These are phyloP conservation scores for Cystobasidium sp. DNA, from an alignment of 1,284 basidiomycete species.

Conservation along the genomic window DNA sequence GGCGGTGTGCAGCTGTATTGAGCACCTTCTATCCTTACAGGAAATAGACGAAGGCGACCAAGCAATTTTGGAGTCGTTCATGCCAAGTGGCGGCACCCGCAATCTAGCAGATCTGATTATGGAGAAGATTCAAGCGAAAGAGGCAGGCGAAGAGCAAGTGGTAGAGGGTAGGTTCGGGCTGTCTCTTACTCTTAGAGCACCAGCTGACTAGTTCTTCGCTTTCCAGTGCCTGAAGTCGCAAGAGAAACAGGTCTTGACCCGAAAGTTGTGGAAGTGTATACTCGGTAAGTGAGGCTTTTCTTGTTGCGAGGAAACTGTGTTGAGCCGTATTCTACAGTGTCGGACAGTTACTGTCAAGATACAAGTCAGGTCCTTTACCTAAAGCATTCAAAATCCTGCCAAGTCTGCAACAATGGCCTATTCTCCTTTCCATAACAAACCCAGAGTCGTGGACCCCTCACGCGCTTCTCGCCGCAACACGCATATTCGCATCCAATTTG, in stretches of 20 bases:
- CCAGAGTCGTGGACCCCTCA: conserved; percentile 96
- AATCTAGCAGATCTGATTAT: conserved; percentile 96
- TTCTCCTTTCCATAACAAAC: conserved; percentile 87
- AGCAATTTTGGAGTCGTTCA: conserved; percentile 77
- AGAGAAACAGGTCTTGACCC: conserved; percentile 80
- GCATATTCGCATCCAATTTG: conserved; percentile 95
- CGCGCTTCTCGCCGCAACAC: conserved; percentile 89
- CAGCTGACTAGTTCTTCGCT: neutral
- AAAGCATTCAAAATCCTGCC: conserved; percentile 99
- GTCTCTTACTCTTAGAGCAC: neutral
- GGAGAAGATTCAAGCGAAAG: conserved; percentile 74
- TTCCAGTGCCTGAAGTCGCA: conserved; percentile 29
- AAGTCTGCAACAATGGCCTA: conserved; percentile 92
- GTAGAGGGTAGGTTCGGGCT: neutral
- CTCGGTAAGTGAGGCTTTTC: conserved; percentile 67
- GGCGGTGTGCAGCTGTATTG: too few species aligned
- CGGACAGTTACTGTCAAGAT: conserved; percentile 81
- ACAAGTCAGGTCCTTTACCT: conserved; percentile 93
- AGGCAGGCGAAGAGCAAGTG: conserved; percentile 51
- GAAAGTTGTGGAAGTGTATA: conserved; percentile 94
- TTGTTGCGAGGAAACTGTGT: neutral
- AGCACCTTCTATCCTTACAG: conserved; percentile 59
- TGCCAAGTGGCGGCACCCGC: conserved; percentile 68
- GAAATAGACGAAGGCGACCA: conserved; percentile 88
- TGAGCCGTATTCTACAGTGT: conserved; percentile 63